Conservation (phyloP, 768 basidiomycete genomes). For the Grammothele lineata region DNA sequence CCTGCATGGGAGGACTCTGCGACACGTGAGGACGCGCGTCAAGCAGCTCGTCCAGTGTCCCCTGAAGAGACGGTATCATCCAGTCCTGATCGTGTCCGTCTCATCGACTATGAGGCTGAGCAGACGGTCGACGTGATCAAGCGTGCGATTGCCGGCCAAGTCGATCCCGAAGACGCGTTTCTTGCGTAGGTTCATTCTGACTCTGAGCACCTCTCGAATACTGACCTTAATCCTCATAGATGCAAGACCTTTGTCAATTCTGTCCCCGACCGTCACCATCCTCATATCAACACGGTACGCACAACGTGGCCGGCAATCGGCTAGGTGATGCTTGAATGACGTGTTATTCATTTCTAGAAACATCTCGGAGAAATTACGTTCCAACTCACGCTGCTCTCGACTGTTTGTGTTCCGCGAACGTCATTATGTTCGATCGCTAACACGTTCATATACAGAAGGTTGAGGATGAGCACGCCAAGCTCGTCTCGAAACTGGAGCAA, state of each 20-base stretch:
- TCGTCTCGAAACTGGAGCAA: too few relatives aligned
- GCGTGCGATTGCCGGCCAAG: slow-evolving; percentile 2
- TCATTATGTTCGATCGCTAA: too few relatives aligned
- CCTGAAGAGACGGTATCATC: background rate
- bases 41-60: background rate
- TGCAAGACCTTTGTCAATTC: slow-evolving; percentile 16
- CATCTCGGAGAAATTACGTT: slow-evolving; percentile 6
- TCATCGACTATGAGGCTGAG: slow-evolving; percentile 8
- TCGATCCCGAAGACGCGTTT: slow-evolving; percentile 6
- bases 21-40: background rate
- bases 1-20: slow-evolving; percentile 4
- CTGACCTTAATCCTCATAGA: background rate
- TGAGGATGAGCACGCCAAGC: background rate
- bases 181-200: background rate
- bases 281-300: slow-evolving; percentile 8
- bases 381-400: slow-evolving; percentile 8
- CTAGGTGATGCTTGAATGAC: too few relatives aligned
- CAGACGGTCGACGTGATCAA: slow-evolving; percentile 6
- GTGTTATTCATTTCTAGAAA: too few relatives aligned
- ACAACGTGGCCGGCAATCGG: too few relatives aligned
- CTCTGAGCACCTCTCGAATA: too few relatives aligned
- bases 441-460: background rate
- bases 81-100: slow-evolving; percentile 6
- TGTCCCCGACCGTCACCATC: slow-evolving; percentile 5
- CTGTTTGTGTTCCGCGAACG: too few relatives aligned